A percentile compares a stretch with the other conserved stretches of the same genome.
These are phyloP conservation scores for Suhomyces bribrorum DNA, from an alignment of 1,139 yeast species.

Conservation along the genomic window DNA sequence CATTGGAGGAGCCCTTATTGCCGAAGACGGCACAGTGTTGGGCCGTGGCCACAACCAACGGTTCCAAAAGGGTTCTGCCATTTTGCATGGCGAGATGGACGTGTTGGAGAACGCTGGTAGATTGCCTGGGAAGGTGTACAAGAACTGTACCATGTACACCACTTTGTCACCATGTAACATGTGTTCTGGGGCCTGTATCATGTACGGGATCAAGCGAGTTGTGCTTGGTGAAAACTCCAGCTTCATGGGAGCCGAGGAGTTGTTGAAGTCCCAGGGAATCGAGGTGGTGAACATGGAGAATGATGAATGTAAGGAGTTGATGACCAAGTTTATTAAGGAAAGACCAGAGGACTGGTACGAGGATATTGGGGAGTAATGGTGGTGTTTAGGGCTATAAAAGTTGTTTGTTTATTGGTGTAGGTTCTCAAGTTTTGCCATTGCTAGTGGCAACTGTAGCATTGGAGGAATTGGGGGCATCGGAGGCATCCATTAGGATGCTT, in stretches of 20 bases:
- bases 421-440: background rate
- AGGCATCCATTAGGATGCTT: too few relatives aligned
- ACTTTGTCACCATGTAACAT: slow-evolving; percentile 90
- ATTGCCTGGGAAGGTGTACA: slow-evolving; percentile 65
- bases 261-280: slow-evolving; percentile 63
- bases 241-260: slow-evolving; percentile 76
- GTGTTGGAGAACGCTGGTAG: slow-evolving; percentile 91
- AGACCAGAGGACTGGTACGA: slow-evolving; percentile 85
- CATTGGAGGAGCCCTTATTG: slow-evolving; percentile 74
- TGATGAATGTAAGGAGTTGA: slow-evolving; percentile 67
- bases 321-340: slow-evolving; percentile 75
- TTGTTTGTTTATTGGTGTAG: too few relatives aligned
- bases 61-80: slow-evolving; percentile 77
- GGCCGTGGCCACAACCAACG: slow-evolving; percentile 91
- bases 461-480: background rate
- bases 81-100: slow-evolving; percentile 87
- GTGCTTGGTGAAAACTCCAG: slow-evolving; percentile 87
- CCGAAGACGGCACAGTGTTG: slow-evolving; percentile 73
- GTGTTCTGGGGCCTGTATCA: slow-evolving; percentile 91
- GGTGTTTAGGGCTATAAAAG: too few relatives aligned
- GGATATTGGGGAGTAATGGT: slow-evolving; percentile 71
- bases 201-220: slow-evolving; percentile 83
- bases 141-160: slow-evolving; percentile 79
- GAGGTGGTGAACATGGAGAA: slow-evolving; percentile 72
- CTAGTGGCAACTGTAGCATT: background rate